Conservation (phyloP, 106 monocot species). For the Cymbidium sinense region DNA sequence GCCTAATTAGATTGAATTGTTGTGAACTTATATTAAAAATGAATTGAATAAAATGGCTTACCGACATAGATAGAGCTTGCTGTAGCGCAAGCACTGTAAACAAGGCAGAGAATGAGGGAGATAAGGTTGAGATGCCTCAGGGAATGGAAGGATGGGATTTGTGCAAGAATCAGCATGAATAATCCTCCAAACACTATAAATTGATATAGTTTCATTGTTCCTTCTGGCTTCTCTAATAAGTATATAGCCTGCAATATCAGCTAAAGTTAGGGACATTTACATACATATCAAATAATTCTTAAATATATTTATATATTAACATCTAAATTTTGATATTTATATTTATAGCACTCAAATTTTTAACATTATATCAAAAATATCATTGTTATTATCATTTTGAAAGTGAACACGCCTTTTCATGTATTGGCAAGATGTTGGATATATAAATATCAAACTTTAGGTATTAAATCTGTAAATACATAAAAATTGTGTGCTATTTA, state of each 20-base stretch:
- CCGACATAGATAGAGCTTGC: slow-evolving; percentile 65
- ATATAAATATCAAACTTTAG: no score
- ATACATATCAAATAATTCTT: no score
- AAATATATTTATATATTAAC: no score
- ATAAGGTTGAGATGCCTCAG: slow-evolving; percentile 75
- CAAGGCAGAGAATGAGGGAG: slow-evolving; percentile 60
- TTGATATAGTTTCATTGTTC: slow-evolving; percentile 46
- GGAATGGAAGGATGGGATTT: slow-evolving; percentile 90
- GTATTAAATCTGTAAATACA: no score
- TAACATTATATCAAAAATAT: no score
- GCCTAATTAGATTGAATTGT: neutral
- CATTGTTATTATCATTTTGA: no score
- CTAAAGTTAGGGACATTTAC: no score
- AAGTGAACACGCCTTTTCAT: no score
- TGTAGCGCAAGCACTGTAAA: slow-evolving; percentile 69
- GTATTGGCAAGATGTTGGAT: no score
- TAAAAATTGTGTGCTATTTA: no score
- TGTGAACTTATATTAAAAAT: neutral
- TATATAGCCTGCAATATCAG: slow-evolving; percentile 51
- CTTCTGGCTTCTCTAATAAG: slow-evolving; percentile 44
- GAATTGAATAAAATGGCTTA: neutral
- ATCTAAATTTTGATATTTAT: no score
- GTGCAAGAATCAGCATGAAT: slow-evolving; percentile 64
- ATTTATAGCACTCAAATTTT: no score
- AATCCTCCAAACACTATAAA: slow-evolving; percentile 63